Evolutionary conservation across 148 eudicot species (phyloP), one percentile per base, ranked within the genome.

Genomic region (Camellia sinensis): DNA sequence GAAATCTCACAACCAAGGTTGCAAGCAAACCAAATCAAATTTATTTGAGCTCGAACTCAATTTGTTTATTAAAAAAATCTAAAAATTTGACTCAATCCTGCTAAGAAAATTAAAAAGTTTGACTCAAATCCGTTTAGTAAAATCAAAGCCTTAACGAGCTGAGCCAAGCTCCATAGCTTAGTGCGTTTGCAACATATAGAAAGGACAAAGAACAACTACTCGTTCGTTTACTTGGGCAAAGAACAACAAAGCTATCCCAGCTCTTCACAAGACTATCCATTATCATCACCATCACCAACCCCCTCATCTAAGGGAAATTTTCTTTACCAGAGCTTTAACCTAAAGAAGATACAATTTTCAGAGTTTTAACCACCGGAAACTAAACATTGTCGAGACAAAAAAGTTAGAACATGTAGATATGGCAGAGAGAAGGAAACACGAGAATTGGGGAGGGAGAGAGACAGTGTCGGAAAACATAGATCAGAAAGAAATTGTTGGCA

Each of bases 271-370:
- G 70, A 62, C 15, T 14, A 43, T 48, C 41, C 71, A 65, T 50
- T 50, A 46, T 65, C 61, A 50, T 77, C 61, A 40, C 1, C 72
- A 52, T 66, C 72, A 75, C 43, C 53, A 77, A 66, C 62, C 63
- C 72, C 63, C 80, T 52, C 46, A 4, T 29, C 37, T 2, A 59
- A 43, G 72, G 46, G 3, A 52, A 77, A 77, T 13, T 44, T 29
- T 15, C 37, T 40, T 29, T 9, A 29, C 73, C 64, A 14, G 19
- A 63, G 37, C 8, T 63, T 29, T 19, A 53, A 37, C 3, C 76
- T 37, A 48, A 3, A 45, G 22, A 17, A 29, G 2, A 17, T 19
- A 72, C 40, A 52, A 7, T 52, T 50, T 53, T 57, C 18, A 73
- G n/a, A 73, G 13, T 7, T 22, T 53, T 44, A 18, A 53, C 17